Evolutionary conservation across 768 basidiomycete genomes (phyloP).

Genomic region (Tremella fuciformis): DNA sequence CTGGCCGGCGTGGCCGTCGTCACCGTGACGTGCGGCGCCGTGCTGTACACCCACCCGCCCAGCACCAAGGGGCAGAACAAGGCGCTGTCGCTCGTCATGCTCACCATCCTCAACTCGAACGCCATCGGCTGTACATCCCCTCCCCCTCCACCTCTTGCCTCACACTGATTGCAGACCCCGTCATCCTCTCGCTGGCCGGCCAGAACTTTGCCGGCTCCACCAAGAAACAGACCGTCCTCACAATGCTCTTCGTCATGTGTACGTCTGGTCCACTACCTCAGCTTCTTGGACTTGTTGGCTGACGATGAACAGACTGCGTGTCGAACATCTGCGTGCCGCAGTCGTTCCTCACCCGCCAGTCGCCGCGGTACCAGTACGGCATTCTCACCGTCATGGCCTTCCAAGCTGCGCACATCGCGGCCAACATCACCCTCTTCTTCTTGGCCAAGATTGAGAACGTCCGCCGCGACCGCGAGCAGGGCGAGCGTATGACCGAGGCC

Average conservation of each 20-base stretch:
- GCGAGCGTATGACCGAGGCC: not conserved
- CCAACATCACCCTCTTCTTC: slow-evolving; percentile 2
- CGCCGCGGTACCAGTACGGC: not conserved
- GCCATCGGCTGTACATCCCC: not conserved
- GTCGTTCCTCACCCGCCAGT: slow-evolving; percentile 1
- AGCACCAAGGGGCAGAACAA: slow-evolving; percentile 1
- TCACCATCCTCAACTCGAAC: slow-evolving; percentile 4
- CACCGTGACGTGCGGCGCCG: slow-evolving; percentile 2
- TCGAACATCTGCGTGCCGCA: slow-evolving; percentile 4
- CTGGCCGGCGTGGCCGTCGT: slow-evolving; percentile 1
- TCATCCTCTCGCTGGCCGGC: slow-evolving; percentile 4
- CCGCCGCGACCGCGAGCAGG: not conserved
- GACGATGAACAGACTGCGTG: not conserved
- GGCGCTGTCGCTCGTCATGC: slow-evolving; percentile 2
- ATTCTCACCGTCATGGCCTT: slow-evolving; percentile 5
- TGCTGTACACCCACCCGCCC: slow-evolving; percentile 6
- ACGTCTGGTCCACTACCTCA: not conserved
- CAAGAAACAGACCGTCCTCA: slow-evolving; percentile 7
- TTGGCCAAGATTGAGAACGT: slow-evolving; percentile 1
- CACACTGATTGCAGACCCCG: slow-evolving; percentile 1
- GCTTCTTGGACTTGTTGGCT: not conserved
- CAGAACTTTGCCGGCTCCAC: not conserved
- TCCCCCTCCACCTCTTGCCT: not conserved
- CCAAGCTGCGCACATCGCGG: slow-evolving; percentile 3
- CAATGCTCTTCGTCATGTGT: slow-evolving; percentile 5